Conservation (phyloP, 306 rosid genomes). For the Cucurbita moschata region DNA sequence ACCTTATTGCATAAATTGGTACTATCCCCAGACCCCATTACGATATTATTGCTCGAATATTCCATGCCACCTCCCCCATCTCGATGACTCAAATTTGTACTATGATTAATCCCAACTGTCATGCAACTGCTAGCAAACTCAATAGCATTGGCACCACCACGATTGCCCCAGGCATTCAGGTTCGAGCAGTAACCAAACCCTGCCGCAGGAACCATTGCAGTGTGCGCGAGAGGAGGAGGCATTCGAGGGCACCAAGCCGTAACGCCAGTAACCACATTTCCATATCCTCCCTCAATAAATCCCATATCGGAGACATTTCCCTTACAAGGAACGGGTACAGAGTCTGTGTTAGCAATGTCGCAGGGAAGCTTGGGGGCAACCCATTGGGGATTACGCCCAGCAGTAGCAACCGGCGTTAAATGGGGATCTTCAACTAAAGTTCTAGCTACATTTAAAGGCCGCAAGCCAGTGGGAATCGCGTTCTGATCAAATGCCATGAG, state of each 20-base stretch:
- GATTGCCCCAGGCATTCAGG: constrained; percentile 20
- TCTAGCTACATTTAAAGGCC: constrained; percentile 44
- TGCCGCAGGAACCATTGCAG: constrained; percentile 28
- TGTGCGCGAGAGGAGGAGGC: constrained; percentile 22
- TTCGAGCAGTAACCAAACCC: constrained; percentile 28
- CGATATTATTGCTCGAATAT: constrained; percentile 30
- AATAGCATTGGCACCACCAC: constrained; percentile 27
- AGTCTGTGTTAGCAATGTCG: constrained; percentile 21
- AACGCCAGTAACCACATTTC: constrained; percentile 34
- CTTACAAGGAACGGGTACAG: constrained; percentile 29
- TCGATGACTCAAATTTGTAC: constrained; percentile 28
- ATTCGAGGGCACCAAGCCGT: constrained; percentile 45
- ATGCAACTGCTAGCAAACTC: constrained; percentile 24
- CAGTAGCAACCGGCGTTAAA: constrained; percentile 22
- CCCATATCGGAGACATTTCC: constrained; percentile 34
- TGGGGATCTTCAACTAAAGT: constrained; percentile 46
- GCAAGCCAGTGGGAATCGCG: constrained; percentile 38
- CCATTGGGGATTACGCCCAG: constrained; percentile 19
- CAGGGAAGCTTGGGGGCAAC: constrained; percentile 20
- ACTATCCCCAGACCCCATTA: constrained; percentile 15
- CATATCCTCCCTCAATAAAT: constrained; percentile 41
- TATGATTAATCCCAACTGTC: constrained; percentile 18
- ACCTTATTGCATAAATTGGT: constrained; percentile 18
- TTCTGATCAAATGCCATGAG: constrained; percentile 75
- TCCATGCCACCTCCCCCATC: constrained; percentile 22